A percentile compares a stretch with the other conserved stretches of the same genome.
Evolutionary conservation across 2,329 filamentous ascomycete genomes (phyloP).

Genomic region (Trichothecium roseum): DNA sequence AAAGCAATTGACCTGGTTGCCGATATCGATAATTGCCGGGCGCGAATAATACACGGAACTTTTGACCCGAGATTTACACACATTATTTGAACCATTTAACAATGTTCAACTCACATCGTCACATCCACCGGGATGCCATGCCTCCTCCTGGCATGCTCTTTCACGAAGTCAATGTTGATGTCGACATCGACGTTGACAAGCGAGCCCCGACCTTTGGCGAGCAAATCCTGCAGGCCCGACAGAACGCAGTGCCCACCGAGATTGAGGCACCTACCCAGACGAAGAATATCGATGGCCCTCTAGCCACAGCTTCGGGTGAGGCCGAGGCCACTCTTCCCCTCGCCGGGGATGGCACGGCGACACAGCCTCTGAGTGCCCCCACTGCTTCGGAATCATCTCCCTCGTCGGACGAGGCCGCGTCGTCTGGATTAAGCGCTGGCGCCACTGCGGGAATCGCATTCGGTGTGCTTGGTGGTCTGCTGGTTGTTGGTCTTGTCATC

Average conservation of each 20-base stretch:
- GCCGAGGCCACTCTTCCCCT: conserved; percentile 4
- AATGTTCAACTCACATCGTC: too few relatives aligned
- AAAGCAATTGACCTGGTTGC: too few relatives aligned
- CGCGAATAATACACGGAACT: too few relatives aligned
- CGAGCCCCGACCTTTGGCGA: not conserved
- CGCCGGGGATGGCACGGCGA: not conserved
- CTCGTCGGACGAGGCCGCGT: conserved; percentile 1
- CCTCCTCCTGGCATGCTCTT: too few relatives aligned
- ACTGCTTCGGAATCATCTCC: not conserved
- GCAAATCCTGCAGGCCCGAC: not conserved
- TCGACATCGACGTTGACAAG: conserved; percentile 2
- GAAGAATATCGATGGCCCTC: conserved; percentile 13
- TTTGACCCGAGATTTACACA: too few relatives aligned
- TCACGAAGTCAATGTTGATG: not conserved
- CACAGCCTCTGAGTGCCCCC: not conserved
- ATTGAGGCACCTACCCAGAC: conserved; percentile 5
- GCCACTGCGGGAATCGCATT: conserved; percentile 76
- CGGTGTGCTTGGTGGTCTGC: conserved; percentile 63
- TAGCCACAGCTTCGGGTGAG: conserved; percentile 19
- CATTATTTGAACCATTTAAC: too few relatives aligned
- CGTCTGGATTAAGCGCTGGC: conserved; percentile 20
- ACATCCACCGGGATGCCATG: too few relatives aligned
- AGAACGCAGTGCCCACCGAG: conserved; percentile 3
- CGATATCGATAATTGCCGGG: too few relatives aligned
- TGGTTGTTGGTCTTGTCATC: conserved; percentile 54